Base-by-base conservation (phyloP, 371 early-diverging fungal species). In the Umbelopsis sp. region DNA sequence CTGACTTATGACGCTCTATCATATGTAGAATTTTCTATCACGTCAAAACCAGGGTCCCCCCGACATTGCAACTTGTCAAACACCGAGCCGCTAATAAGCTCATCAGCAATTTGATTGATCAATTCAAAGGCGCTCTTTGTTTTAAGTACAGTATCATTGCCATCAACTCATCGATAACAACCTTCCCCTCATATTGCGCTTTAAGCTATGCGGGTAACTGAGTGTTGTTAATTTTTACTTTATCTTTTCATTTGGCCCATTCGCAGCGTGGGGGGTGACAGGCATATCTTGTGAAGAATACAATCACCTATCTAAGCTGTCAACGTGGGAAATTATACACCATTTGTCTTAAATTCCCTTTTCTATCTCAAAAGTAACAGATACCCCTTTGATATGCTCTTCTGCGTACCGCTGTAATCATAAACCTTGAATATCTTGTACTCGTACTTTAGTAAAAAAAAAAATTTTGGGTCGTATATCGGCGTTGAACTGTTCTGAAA, bases 11-110 rank as follows among this genome's bases (percentile, higher is more conserved):
- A 57, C 35, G 57, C 57, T 57, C 37, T 57, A 57, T 57, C 57
- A 57, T 29, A 16, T 14, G 35, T 22, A 35, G 35, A 57, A 57
- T 57, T 57, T 57, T 57, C 57, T 57, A 57, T 57, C 57, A 35
- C 57, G 35, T 57, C 12, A 57, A 57, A 37, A 20, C 48, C 57
- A 57, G 57, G 57, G 57, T 57, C 57, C 57, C 18, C 35, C 35
- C 37, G 29, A 57, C 35, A 25, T 57, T 57, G 37, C 29, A 29
- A 57, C 35, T 29, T 57, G 29, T 29, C 11, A 12, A 57, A 57
- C 22, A 29, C 29, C 57, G n/a, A 29, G 14, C 22, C 57, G 35
- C 57, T 57, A 57, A 57, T 37, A 8, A 35, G 29, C 35, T 35
- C 11, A 25, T 35, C 11, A 18, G 57, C 57, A 57, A 57, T 57